Conservation (phyloP, 441 rosid genomes). For the Syzygium syzygioides region DNA sequence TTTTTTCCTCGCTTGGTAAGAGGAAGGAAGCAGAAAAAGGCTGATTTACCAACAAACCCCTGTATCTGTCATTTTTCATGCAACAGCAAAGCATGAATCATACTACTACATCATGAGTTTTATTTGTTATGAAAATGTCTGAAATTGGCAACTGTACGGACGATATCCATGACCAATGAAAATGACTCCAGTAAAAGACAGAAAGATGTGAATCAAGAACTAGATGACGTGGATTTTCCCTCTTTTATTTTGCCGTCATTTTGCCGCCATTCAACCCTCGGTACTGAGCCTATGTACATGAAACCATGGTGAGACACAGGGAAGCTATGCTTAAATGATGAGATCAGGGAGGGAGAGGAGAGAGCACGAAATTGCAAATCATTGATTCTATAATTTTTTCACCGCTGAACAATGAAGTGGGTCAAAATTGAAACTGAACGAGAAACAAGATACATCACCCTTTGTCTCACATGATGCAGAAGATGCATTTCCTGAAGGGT, state of each 20-base stretch:
- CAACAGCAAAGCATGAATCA: neutral
- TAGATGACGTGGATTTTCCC: neutral
- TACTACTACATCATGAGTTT: neutral
- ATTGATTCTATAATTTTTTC: neutral
- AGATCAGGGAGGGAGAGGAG: neutral
- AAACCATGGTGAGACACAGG: neutral
- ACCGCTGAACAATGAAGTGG: neutral
- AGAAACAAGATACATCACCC: neutral
- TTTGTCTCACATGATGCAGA: neutral
- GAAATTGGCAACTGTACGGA: neutral
- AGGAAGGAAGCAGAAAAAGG: neutral
- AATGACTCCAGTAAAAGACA: neutral
- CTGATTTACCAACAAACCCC: neutral
- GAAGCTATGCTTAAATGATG: neutral
- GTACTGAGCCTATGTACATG: neutral
- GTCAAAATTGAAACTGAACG: neutral
- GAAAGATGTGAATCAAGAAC: neutral
- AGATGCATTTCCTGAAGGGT: neutral
- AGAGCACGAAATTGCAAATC: neutral
- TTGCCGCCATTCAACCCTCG: neutral
- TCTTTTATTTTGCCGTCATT: neutral
- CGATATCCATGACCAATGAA: neutral
- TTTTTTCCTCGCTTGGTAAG: neutral
- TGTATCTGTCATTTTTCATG: neutral
- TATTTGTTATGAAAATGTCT: neutral